These are phyloP conservation scores for Perkinsus chesapeaki DNA, from an alignment of 169 alveolate species.

Conservation along the genomic window DNA sequence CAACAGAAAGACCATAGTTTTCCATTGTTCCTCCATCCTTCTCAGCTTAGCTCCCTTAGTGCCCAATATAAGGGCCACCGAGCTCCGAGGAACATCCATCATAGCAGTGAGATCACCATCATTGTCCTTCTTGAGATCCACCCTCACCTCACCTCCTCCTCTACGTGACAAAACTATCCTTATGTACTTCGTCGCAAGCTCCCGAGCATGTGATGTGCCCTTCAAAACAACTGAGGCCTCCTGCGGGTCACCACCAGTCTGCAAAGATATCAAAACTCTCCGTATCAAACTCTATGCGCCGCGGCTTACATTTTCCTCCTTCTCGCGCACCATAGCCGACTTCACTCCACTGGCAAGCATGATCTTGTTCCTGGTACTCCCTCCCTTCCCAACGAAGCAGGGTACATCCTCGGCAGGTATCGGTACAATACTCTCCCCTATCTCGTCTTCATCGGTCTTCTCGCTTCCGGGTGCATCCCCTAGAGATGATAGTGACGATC, in stretches of 20 bases:
- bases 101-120: not conserved
- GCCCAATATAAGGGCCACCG: not conserved
- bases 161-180: not conserved
- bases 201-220: not conserved
- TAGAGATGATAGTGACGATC: not conserved
- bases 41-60: not conserved
- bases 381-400: not conserved
- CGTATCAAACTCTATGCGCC: not conserved
- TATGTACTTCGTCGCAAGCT: not conserved
- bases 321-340: not conserved
- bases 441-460: not conserved
- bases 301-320: not conserved
- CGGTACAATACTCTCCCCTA: not conserved
- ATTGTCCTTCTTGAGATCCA: not conserved
- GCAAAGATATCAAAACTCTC: not conserved
- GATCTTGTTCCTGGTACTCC: not conserved
- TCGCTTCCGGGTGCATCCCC: not conserved
- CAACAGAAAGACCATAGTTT: not conserved
- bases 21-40: not conserved
- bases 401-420: not conserved
- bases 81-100: not conserved
- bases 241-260: not conserved
- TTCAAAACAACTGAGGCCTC: not conserved
- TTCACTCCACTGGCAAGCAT: not conserved
- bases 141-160: not conserved